Base-by-base conservation (phyloP, 768 basidiomycete species). In the Pleurotus giganteus region DNA sequence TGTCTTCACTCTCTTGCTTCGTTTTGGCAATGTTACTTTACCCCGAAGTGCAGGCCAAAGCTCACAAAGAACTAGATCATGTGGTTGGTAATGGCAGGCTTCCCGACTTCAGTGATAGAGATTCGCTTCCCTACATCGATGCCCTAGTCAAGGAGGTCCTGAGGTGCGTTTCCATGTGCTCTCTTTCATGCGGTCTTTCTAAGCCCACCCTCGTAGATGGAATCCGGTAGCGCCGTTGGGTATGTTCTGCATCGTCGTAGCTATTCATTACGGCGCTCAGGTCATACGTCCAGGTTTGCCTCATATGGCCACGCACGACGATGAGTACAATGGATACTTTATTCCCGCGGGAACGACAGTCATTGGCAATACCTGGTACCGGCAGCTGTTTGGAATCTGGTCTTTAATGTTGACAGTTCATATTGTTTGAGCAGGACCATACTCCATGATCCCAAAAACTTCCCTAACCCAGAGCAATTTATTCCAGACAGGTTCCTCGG, bases 31-130 rank as follows among this genome's bases (percentile, higher is more conserved):
- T 72, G 59, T 51, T 61, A 1, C 46, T 58, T 4, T 51, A 66
- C 47, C 68, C 69, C 9, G 66, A 66, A 7, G 57, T 64, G 0
- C 64, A 67, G 45, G 58, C 54, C 29, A 59, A 55, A 29, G 70
- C 67, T 1, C 74, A 74, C 42, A 61, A 53, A 4, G 74, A 74
- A 53, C 60, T 75, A 24, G 69, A 75, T 57, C 37, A 41, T 0
- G 56, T 68, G 8, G 46, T 69, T 8, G 71, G 72, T 13, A 41
- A 43, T n/a, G 59, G 56, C 4, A 66, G 69, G 4, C 65, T 75
- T 9, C 69, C 69, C 3, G 64, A 58, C 4, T 57, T 66, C 39
- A 60, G 60, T 2, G 74, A 76, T 53, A 52, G 60, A 15, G 53
- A 49, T 4, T 43, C 49, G 9, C 60, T 74, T 6, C 73, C 71